Evolutionary conservation across 2,329 filamentous ascomycete species (phyloP).

Genomic region (Exophiala sideris): DNA sequence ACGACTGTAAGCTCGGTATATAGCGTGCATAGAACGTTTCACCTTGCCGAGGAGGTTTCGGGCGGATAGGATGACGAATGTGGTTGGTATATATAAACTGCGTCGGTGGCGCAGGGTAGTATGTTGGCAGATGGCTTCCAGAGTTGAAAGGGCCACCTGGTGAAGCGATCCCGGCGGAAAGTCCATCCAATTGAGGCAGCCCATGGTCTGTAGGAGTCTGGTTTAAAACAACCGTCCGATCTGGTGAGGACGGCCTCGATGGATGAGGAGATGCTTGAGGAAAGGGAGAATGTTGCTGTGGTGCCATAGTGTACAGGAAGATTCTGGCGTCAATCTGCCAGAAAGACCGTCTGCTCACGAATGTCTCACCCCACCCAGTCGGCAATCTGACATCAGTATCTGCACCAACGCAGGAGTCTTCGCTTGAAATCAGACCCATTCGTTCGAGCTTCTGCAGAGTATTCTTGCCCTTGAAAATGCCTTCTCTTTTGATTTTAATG

Average conservation of each 20-base stretch:
- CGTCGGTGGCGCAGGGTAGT: constrained; percentile 78
- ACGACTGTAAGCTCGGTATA: constrained; percentile 76
- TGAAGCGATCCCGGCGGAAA: constrained; percentile 26
- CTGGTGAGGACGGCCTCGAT: constrained; percentile 52
- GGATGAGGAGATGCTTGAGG: constrained; percentile 49
- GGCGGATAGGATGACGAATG: constrained; percentile 78
- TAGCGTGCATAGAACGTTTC: constrained; percentile 89
- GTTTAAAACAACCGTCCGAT: constrained; percentile 15
- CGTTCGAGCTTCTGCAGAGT: constrained; percentile 86
- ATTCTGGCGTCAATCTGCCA: constrained; percentile 88
- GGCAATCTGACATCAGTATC: constrained; percentile 59
- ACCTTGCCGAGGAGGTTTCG: constrained; percentile 84
- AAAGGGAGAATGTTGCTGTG: constrained; percentile 48
- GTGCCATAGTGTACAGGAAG: constrained; percentile 81
- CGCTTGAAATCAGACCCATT: constrained; percentile 78
- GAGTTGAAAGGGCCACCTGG: constrained; percentile 70
- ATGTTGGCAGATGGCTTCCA: constrained; percentile 81
- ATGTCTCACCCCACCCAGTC: constrained; percentile 74
- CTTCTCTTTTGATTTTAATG: constrained; percentile 78
- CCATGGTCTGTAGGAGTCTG: constrained; percentile 17
- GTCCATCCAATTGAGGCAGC: constrained; percentile 15
- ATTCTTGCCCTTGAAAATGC: constrained; percentile 80
- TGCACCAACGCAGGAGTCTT: constrained; percentile 71
- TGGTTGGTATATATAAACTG: constrained; percentile 77
- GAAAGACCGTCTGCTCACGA: constrained; percentile 74